Evolutionary conservation across 331 rosid species (phyloP).

Genomic region (Pyrus hybrid): DNA sequence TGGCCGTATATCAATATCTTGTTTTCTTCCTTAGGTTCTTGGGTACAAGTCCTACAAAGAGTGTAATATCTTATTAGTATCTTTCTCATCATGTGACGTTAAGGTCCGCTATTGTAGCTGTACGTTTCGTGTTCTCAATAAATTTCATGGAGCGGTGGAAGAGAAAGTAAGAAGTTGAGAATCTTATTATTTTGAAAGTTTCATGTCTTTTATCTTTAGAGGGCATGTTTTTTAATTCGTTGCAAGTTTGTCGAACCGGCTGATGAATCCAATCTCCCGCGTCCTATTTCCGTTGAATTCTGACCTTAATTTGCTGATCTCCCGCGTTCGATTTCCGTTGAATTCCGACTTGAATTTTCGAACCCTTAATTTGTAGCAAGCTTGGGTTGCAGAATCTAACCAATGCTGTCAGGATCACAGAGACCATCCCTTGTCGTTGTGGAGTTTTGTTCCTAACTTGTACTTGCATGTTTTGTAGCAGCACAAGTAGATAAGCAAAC

Average conservation of each 20-base stretch:
- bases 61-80: no score
- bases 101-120: no score
- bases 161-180: no score
- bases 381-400: conserved; percentile 63
- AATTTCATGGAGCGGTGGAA: no score
- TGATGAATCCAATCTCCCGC: not conserved
- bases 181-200: not conserved
- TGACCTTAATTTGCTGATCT: no score
- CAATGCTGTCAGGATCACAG: conserved; percentile 41
- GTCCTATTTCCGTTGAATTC: conserved; percentile 10
- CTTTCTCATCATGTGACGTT: no score
- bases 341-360: conserved; percentile 33
- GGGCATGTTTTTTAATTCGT: not conserved
- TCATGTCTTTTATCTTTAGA: not conserved
- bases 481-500: conserved; percentile 68
- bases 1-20: no score
- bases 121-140: no score
- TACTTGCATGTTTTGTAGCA: conserved; percentile 41
- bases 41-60: no score
- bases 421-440: conserved; percentile 69
- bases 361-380: conserved; percentile 36
- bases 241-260: not conserved
- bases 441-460: conserved; percentile 48
- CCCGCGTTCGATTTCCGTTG: not conserved
- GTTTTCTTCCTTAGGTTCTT: no score